A percentile compares a stretch with the other conserved stretches of the same genome.
phyloP scores from a whole-genome alignment of 139 green algal genomes.

The Chlorokybus atmophyticus region DNA sequence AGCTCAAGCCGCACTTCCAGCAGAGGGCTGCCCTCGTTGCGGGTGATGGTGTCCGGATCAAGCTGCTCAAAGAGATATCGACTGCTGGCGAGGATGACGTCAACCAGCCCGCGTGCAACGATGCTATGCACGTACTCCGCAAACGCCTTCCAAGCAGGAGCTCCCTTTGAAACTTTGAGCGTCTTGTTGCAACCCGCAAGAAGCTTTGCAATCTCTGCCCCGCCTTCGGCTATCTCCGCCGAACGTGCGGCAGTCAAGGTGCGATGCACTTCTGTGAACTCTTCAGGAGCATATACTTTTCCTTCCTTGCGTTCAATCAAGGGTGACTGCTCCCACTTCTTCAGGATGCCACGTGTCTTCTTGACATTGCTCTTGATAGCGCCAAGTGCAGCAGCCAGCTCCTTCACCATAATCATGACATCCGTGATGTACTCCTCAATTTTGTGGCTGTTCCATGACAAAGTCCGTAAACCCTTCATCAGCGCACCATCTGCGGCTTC shows the following conservation, averaged over 20 bases:
- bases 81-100: slow-evolving; percentile 46
- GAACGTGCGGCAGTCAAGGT: slow-evolving; percentile 35
- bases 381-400: slow-evolving; percentile 48
- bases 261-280: slow-evolving; percentile 48
- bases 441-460: slow-evolving; percentile 60
- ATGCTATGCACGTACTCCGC: slow-evolving; percentile 67
- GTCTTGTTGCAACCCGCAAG: slow-evolving; percentile 55
- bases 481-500: slow-evolving; percentile 45
- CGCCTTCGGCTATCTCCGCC: slow-evolving; percentile 49
- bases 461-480: slow-evolving; percentile 36
- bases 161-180: slow-evolving; percentile 59
- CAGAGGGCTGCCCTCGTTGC: slow-evolving; percentile 49
- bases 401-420: slow-evolving; percentile 53
- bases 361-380: slow-evolving; percentile 68
- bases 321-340: slow-evolving; percentile 53
- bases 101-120: slow-evolving; percentile 60
- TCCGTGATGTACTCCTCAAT: slow-evolving; percentile 71
- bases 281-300: slow-evolving; percentile 58
- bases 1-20: slow-evolving; percentile 74
- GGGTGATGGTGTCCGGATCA: slow-evolving; percentile 46
- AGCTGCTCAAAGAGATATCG: slow-evolving; percentile 42
- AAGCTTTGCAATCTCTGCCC: slow-evolving; percentile 67
- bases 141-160: slow-evolving; percentile 56
- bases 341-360: slow-evolving; percentile 40
- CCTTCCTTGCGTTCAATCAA: slow-evolving; percentile 79